Conservation (phyloP, 208 protist genomes). For the Spongospora subterranea region DNA sequence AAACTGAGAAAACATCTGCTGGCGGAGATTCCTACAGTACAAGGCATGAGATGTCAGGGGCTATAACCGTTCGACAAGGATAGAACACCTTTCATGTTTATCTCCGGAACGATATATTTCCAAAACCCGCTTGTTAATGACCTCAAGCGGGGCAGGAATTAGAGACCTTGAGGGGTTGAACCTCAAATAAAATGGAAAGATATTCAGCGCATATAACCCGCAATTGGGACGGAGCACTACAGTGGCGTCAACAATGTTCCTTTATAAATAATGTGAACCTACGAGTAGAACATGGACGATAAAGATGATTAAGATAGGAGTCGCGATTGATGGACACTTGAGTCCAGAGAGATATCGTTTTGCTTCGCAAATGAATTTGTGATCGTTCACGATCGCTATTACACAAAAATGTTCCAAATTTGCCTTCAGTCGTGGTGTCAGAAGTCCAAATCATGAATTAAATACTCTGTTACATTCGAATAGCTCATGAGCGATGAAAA, state of each 20-base stretch:
- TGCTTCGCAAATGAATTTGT: background rate
- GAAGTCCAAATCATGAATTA: background rate
- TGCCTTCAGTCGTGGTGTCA: background rate
- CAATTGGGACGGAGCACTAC: conserved; percentile 30
- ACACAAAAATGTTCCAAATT: conserved; percentile 72
- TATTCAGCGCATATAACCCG: background rate
- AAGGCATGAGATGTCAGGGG: too few relatives aligned
- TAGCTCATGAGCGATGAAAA: conserved; percentile 61
- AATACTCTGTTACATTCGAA: conserved; percentile 16
- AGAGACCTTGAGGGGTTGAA: background rate
- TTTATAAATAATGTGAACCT: too few relatives aligned
- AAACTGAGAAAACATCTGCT: background rate
- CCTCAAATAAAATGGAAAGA: conserved; percentile 28
- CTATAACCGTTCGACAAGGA: too few relatives aligned
- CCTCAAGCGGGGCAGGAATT: background rate
- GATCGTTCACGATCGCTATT: conserved; percentile 62
- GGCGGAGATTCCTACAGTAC: too few relatives aligned
- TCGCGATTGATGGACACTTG: background rate
- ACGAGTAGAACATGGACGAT: too few relatives aligned
- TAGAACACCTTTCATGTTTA: too few relatives aligned
- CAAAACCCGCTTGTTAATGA: background rate
- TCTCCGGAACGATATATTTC: too few relatives aligned
- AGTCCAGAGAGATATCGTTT: conserved; percentile 53
- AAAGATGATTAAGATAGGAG: background rate
- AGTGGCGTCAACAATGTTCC: too few relatives aligned